These are phyloP conservation scores for Baorangia bicolor DNA, from an alignment of 768 basidiomycete genomes.

Conservation along the genomic window DNA sequence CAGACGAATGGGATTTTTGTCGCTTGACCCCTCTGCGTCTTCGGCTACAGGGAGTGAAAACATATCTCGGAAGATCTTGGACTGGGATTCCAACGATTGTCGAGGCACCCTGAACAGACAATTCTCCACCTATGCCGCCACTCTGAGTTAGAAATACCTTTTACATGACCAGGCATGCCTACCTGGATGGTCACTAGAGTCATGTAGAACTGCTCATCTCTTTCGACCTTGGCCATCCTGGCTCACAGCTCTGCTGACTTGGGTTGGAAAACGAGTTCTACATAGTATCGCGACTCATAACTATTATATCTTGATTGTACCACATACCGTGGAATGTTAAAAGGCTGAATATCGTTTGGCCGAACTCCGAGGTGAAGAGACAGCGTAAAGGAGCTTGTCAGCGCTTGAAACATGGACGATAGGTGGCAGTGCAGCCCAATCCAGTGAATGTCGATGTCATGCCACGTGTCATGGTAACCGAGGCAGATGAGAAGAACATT, in stretches of 20 bases:
- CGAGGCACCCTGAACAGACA: conserved; percentile 29
- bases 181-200: conserved; percentile 17
- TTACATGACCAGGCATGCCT: neutral
- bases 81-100: conserved; percentile 21
- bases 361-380: neutral
- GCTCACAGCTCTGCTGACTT: neutral
- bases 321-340: neutral
- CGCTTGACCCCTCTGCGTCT: conserved; percentile 19
- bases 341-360: neutral
- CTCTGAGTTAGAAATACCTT: neutral
- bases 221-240: neutral
- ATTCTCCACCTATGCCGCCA: conserved; percentile 25
- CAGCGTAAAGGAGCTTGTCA: conserved; percentile 1
- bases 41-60: conserved; percentile 19
- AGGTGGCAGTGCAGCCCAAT: conserved; percentile 17
- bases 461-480: conserved; percentile 16
- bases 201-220: conserved; percentile 18
- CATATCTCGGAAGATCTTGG: conserved; percentile 27
- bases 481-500: neutral
- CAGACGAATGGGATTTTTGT: conserved; percentile 24
- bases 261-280: neutral
- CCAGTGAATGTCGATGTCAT: neutral
- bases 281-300: neutral
- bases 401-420: neutral
- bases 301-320: neutral